Conservation (phyloP, 164 flowering plant genomes). For the Annona squamosa region DNA sequence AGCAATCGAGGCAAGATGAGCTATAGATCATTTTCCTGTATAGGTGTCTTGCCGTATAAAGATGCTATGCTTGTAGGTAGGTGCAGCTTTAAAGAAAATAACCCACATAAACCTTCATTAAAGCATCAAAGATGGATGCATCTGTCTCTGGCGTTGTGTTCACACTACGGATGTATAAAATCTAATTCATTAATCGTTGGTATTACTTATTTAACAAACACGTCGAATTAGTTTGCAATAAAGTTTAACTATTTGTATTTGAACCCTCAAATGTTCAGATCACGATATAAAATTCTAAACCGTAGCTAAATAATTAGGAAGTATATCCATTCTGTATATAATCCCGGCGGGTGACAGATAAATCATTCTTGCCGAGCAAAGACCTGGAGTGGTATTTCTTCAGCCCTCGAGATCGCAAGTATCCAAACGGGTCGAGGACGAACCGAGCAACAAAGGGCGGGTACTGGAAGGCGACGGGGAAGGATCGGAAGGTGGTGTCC, state of each 20-base stretch:
- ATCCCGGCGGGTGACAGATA: slow-evolving; percentile 37
- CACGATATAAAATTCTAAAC: too few relatives aligned
- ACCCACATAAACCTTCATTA: neutral
- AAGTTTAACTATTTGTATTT: too few relatives aligned
- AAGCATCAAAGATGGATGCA: neutral
- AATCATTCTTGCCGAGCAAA: slow-evolving; percentile 86
- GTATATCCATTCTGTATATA: too few relatives aligned
- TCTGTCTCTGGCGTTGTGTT: neutral
- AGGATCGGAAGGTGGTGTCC: slow-evolving; percentile 74
- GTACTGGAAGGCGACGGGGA: slow-evolving; percentile 96
- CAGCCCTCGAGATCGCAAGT: slow-evolving; percentile 88
- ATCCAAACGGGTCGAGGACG: slow-evolving; percentile 92
- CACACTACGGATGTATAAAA: neutral
- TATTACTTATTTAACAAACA: neutral
- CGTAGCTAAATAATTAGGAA: too few relatives aligned
- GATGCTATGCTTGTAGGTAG: slow-evolving; percentile 1
- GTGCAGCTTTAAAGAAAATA: neutral
- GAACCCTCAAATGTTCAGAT: neutral
- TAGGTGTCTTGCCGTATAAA: neutral
- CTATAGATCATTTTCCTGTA: neutral
- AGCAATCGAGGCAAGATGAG: neutral
- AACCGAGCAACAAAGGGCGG: slow-evolving; percentile 94
- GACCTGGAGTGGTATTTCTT: slow-evolving; percentile 96
- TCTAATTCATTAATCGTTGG: neutral
- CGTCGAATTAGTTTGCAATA: neutral